A percentile compares a stretch with the other conserved stretches of the same genome.
Conservation (phyloP, 2,329 filamentous ascomycete genomes). For the Botrytis porri region DNA sequence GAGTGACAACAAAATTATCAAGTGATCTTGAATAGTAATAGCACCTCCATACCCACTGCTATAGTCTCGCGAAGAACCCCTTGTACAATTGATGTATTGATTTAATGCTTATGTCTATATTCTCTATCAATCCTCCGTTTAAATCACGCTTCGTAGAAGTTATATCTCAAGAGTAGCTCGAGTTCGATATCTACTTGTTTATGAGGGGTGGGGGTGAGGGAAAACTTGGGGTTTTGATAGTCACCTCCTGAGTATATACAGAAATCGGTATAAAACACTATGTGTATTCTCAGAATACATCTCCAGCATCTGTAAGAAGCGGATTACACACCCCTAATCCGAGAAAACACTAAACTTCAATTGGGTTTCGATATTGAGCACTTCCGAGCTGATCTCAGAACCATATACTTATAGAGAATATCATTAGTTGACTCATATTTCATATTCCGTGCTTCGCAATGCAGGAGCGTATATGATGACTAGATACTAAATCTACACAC, state of each 20-base stretch:
- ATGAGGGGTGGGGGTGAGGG: too few species aligned
- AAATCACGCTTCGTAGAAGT: too few species aligned
- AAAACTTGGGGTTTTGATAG: too few species aligned
- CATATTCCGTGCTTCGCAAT: accelerated
- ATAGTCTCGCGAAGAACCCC: neutral
- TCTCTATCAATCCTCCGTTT: too few species aligned
- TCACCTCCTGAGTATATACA: neutral
- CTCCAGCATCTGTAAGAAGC: neutral
- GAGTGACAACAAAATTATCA: neutral
- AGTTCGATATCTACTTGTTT: too few species aligned
- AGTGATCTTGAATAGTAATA: neutral
- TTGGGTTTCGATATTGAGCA: accelerated
- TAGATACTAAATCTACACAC: too few species aligned
- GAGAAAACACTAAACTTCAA: accelerated
- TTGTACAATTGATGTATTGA: too few species aligned
- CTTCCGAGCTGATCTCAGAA: too few species aligned
- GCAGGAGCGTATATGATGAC: neutral
- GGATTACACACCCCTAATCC: accelerated
- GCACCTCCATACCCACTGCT: neutral
- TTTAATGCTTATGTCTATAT: too few species aligned
- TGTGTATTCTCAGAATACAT: accelerated
- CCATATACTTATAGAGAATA: too few species aligned
- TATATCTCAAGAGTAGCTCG: too few species aligned
- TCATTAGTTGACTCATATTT: too few species aligned
- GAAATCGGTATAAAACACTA: accelerated